Percentiles rank a stretch among this genome's conserved stretches.
Conservation (phyloP, 1,284 basidiomycete genomes). For the Bondarzewia mesenterica region DNA sequence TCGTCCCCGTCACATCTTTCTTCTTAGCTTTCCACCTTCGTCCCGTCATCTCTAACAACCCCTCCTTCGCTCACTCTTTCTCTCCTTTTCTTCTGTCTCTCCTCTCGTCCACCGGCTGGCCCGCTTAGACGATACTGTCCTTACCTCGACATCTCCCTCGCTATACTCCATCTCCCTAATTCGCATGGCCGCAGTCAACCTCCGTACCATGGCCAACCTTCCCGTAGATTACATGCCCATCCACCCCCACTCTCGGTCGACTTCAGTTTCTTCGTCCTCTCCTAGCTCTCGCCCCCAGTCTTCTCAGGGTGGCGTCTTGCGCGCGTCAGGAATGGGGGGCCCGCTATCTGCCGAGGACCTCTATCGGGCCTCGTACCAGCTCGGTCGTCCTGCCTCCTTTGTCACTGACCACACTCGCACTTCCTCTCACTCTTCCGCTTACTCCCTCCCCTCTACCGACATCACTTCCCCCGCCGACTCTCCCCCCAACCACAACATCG, state of each 20-base stretch:
- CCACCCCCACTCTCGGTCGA: slow-evolving; percentile 65
- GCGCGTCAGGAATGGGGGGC: slow-evolving; percentile 38
- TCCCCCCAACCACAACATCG: slow-evolving; percentile 62
- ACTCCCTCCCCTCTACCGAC: slow-evolving; percentile 34
- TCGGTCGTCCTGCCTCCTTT: slow-evolving; percentile 22
- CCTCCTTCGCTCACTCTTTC: slow-evolving; percentile 10
- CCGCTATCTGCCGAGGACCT: slow-evolving; percentile 53
- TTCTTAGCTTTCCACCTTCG: no score
- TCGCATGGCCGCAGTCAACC: slow-evolving; percentile 63
- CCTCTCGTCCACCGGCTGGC: slow-evolving; percentile 25
- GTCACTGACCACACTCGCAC: slow-evolving; percentile 25
- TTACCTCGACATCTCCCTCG: slow-evolving; percentile 15
- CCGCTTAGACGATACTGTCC: slow-evolving; percentile 26
- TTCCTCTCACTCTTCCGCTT: slow-evolving; percentile 34
- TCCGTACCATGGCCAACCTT: slow-evolving; percentile 60
- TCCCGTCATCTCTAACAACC: background rate
- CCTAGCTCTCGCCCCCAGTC: slow-evolving; percentile 68
- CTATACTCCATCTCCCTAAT: slow-evolving; percentile 12
- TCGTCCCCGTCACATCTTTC: slow-evolving; percentile 7
- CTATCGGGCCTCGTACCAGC: slow-evolving; percentile 49
- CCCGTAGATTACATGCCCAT: slow-evolving; percentile 63
- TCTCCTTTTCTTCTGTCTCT: slow-evolving; percentile 12
- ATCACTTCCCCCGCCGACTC: slow-evolving; percentile 48
- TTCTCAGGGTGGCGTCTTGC: slow-evolving; percentile 52
- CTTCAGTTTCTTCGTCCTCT: slow-evolving; percentile 66